phyloP scores from a whole-genome alignment of 768 basidiomycete genomes.

The Lepiota brunneoincarnata region DNA sequence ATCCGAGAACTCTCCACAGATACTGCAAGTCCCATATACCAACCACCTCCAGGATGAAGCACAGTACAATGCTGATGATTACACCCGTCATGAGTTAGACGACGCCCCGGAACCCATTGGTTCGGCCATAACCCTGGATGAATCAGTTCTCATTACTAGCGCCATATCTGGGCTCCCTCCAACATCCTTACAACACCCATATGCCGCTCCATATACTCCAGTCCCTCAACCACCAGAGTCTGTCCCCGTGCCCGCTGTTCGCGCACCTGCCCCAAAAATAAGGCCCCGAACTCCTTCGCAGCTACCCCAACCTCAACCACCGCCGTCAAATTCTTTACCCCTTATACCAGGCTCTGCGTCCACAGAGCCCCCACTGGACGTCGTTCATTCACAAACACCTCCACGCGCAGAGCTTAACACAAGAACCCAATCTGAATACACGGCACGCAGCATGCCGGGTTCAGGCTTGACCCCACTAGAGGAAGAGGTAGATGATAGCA shows the following conservation, averaged over 20 bases:
- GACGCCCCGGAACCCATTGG: slow-evolving; percentile 28
- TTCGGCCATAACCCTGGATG: slow-evolving; percentile 41
- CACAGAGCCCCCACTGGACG: slow-evolving; percentile 26
- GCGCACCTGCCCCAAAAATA: slow-evolving; percentile 36
- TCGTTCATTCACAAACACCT: slow-evolving; percentile 21
- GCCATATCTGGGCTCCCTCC: slow-evolving; percentile 28
- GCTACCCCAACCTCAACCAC: slow-evolving; percentile 65
- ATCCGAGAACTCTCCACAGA: slow-evolving; percentile 44
- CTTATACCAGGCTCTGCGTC: slow-evolving; percentile 43
- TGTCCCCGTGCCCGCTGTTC: slow-evolving; percentile 25
- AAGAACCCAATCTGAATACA: slow-evolving; percentile 10
- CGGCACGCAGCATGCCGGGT: slow-evolving; percentile 2
- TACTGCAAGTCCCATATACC: slow-evolving; percentile 31
- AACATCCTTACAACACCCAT: slow-evolving; percentile 45
- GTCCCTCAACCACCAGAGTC: slow-evolving; percentile 23
- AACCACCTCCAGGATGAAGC: slow-evolving; percentile 36
- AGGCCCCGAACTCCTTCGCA: slow-evolving; percentile 53
- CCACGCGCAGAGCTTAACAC: slow-evolving; percentile 35
- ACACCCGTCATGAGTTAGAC: slow-evolving; percentile 23
- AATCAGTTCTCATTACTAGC: slow-evolving; percentile 28
- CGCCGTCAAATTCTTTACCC: slow-evolving; percentile 58
- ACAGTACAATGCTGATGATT: slow-evolving; percentile 21
- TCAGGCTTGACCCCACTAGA: slow-evolving; percentile 44
- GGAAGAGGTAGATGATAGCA: slow-evolving; percentile 52
- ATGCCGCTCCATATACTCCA: slow-evolving; percentile 45